phyloP scores from a whole-genome alignment of 495 filamentous ascomycete species.

The Lasiosphaeria ovina region DNA sequence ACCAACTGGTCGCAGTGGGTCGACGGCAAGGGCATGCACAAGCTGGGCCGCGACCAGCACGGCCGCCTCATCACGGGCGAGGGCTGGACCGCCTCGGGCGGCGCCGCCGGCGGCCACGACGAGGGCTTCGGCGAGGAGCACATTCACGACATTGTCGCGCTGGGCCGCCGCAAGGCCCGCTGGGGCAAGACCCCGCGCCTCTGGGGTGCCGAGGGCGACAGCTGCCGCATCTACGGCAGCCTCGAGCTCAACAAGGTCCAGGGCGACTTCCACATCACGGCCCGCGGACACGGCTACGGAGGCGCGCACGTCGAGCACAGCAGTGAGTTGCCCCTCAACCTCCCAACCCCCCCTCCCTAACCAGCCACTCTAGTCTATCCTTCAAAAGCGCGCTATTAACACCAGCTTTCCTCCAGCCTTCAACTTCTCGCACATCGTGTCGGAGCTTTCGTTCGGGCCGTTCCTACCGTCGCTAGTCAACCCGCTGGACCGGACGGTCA shows the following conservation, averaged over 20 bases:
- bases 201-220: slow-evolving; percentile 53
- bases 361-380: background rate
- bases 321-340: slow-evolving; percentile 46
- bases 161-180: slow-evolving; percentile 53
- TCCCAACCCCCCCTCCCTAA: slow-evolving; percentile 12
- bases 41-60: slow-evolving; percentile 52
- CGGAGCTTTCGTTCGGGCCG: slow-evolving; percentile 93
- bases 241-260: slow-evolving; percentile 94
- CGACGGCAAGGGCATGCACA: slow-evolving; percentile 65
- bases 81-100: slow-evolving; percentile 54
- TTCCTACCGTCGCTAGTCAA: slow-evolving; percentile 92
- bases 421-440: slow-evolving; percentile 98
- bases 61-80: slow-evolving; percentile 49
- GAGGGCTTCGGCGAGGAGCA: slow-evolving; percentile 66
- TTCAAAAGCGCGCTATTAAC: slow-evolving; percentile 3
- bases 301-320: slow-evolving; percentile 80
- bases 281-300: slow-evolving; percentile 87
- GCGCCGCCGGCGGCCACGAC: slow-evolving; percentile 55
- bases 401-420: slow-evolving; percentile 55
- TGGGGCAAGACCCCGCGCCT: slow-evolving; percentile 73
- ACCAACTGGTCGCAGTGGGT: slow-evolving; percentile 84
- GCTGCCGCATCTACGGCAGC: slow-evolving; percentile 85
- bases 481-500: slow-evolving; percentile 88
- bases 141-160: slow-evolving; percentile 68
- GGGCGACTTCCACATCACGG: slow-evolving; percentile 98